Base-by-base conservation (phyloP, 306 rosid genomes). In the Sphenostylis stenocarpa region DNA sequence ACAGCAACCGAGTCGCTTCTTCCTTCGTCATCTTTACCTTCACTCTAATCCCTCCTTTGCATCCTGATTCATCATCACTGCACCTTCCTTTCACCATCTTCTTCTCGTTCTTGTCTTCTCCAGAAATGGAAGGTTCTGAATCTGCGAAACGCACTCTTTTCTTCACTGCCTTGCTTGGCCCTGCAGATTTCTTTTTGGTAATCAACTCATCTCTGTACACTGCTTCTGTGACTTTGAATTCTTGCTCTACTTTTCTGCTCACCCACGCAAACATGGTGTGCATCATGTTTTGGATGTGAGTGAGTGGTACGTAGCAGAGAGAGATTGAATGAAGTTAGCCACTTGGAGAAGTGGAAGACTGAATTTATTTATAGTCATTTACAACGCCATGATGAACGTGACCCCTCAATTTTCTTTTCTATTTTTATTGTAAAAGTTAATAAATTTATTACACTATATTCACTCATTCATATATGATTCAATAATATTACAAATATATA, bases 21-120 rank as follows among this genome's bases (percentile, higher is more conserved):
- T 87, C 72, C 81, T 82, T 91, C 52, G 97, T 91, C 94, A 91
- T 89, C 85, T 45, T 86, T 1, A 91, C 85, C 73, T 87, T 91
- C 47, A 91, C 88, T 73, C 92, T 85, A n/a, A 83, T 81, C 29
- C 72, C 72, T 21, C 17, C 77, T 10, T 49, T 64, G 20, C 73
- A 74, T 41, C 69, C 61, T 47, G 23, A 11, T 29, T 26, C 55
- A 20, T 39, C 0, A 39, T 6, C 16, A 58, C 12, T 2, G 41
- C 10, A 3, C 1, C 33, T 65, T 15, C 52, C 57, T 69, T 29
- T 51, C 23, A 6, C 43, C 17, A 3, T n/a, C 10, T 72, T 41
- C 55, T 79, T 66, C 73, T 73, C 67, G 8, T 69, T 4, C 10
- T 6, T 67, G 0, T 81, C 86, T 72, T 55, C 66, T 62, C 82